These are phyloP conservation scores for Candida cerambycidarum DNA, from an alignment of 805 yeast genomes.

Conservation along the genomic window DNA sequence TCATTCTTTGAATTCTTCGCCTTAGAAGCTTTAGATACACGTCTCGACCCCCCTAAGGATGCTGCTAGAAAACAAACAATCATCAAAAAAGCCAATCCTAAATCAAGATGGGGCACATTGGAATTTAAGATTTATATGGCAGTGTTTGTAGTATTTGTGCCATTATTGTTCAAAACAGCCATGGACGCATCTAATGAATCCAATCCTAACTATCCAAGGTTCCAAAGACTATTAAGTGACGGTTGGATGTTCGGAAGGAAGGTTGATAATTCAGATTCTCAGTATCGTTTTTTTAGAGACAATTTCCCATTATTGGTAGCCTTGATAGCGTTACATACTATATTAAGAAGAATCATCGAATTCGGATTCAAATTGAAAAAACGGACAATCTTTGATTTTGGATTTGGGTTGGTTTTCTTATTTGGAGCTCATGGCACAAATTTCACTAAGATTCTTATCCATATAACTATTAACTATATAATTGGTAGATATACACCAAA, in stretches of 20 bases:
- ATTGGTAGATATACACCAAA: slow-evolving; percentile 43
- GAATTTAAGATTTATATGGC: slow-evolving; percentile 73
- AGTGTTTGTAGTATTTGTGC: slow-evolving; percentile 68
- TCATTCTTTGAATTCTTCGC: slow-evolving; percentile 42
- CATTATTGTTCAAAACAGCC: slow-evolving; percentile 79
- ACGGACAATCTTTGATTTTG: slow-evolving; percentile 68
- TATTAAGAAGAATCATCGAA: slow-evolving; percentile 42
- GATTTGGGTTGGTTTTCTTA: slow-evolving; percentile 68
- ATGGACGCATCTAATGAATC: slow-evolving; percentile 74
- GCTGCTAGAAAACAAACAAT: slow-evolving; percentile 29
- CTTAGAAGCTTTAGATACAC: slow-evolving; percentile 51
- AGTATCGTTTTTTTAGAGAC: slow-evolving; percentile 83
- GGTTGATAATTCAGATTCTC: slow-evolving; percentile 90
- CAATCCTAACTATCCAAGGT: slow-evolving; percentile 70
- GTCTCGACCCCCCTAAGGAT: slow-evolving; percentile 44
- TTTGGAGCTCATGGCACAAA: slow-evolving; percentile 81
- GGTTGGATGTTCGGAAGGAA: slow-evolving; percentile 93
- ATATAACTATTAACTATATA: slow-evolving; percentile 52
- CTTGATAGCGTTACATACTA: slow-evolving; percentile 54
- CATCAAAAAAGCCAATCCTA: slow-evolving; percentile 29
- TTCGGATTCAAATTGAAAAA: slow-evolving; percentile 20
- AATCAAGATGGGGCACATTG: slow-evolving; percentile 67
- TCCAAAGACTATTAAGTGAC: slow-evolving; percentile 57
- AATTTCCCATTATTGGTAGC: slow-evolving; percentile 65
- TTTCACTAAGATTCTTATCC: slow-evolving; percentile 56